These are phyloP conservation scores for Pythium sp. DNA, from an alignment of 352 stramenopile genomes.

Conservation along the genomic window DNA sequence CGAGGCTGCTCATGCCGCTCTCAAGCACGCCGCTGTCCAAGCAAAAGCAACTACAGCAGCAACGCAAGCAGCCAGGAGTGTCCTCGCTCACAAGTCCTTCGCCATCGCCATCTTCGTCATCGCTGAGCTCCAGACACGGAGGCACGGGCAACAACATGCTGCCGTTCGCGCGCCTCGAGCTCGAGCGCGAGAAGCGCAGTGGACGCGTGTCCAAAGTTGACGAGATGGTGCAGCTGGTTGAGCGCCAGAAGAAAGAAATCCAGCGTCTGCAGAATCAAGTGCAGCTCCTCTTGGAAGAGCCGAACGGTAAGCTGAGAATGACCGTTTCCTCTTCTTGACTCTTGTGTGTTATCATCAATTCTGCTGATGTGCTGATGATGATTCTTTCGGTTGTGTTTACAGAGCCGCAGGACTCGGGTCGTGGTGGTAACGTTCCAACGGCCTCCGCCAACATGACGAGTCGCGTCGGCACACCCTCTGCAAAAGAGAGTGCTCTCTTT, in stretches of 20 bases:
- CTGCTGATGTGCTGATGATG: neutral
- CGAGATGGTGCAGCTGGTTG: constrained; percentile 43
- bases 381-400: constrained; percentile 7
- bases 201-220: constrained; percentile 27
- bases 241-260: constrained; percentile 69
- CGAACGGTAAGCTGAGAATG: constrained; percentile 4
- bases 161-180: constrained; percentile 50
- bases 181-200: constrained; percentile 29
- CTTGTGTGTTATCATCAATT: neutral
- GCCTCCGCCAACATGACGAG: neutral
- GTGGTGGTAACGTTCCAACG: neutral
- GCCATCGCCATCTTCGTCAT: neutral
- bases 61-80: constrained; percentile 16
- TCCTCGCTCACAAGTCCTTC: neutral
- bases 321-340: neutral
- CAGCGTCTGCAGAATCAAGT: constrained; percentile 66
- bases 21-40: constrained; percentile 27
- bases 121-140: constrained; percentile 13
- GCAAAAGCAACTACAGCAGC: constrained; percentile 30
- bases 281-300: constrained; percentile 47
- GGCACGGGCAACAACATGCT: constrained; percentile 23
- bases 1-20: constrained; percentile 26
- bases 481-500: neutral
- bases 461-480: neutral
- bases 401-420: neutral